phyloP scores from a whole-genome alignment of 768 basidiomycete genomes.

The Leccinellum albellum region DNA sequence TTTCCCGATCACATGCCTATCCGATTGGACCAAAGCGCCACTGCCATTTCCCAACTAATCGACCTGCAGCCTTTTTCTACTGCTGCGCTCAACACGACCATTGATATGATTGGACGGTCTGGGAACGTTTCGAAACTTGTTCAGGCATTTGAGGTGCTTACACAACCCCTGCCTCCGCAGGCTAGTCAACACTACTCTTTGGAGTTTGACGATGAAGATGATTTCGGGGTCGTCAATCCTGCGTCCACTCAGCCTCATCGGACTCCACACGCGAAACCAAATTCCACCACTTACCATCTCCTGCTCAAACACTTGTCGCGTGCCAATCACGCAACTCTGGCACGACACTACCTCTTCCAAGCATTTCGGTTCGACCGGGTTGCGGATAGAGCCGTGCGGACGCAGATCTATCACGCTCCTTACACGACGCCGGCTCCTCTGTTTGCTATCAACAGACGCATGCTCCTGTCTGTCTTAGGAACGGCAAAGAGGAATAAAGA shows the following conservation, averaged over 20 bases:
- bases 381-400: conserved; percentile 32
- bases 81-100: conserved; percentile 64
- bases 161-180: conserved; percentile 59
- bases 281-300: conserved; percentile 62
- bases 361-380: conserved; percentile 45
- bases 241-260: conserved; percentile 32
- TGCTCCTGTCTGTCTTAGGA: conserved; percentile 56
- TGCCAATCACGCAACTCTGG: conserved; percentile 46
- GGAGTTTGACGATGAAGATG: conserved; percentile 65
- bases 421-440: conserved; percentile 43
- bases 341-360: conserved; percentile 63
- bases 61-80: conserved; percentile 54
- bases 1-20: conserved; percentile 65
- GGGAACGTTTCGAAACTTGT: conserved; percentile 64
- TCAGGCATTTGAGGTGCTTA: conserved; percentile 74
- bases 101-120: conserved; percentile 64
- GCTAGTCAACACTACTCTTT: conserved; percentile 42
- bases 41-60: conserved; percentile 10
- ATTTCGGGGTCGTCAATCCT: conserved; percentile 42
- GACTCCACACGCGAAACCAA: conserved; percentile 50
- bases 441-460: conserved; percentile 52
- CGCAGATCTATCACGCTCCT: conserved; percentile 29
- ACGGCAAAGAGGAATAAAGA: conserved; percentile 57
- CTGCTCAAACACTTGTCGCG: conserved; percentile 57
- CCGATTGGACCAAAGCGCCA: conserved; percentile 11